Conservation (phyloP, 805 yeast species). For the Brettanomyces custersianus region DNA sequence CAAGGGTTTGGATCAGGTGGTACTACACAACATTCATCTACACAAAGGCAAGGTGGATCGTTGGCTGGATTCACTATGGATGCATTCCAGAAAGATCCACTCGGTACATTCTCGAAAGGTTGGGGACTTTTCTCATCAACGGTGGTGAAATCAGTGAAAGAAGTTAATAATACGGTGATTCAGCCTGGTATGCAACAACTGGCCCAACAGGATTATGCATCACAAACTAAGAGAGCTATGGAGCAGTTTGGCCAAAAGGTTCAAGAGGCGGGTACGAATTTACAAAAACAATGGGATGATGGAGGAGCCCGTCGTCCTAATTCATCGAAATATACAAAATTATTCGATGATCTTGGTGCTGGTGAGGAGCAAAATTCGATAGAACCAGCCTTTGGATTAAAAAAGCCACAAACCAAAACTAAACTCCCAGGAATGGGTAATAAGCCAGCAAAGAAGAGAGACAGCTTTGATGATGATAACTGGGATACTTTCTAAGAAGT, state of each 20-base stretch:
- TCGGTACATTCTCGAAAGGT: constrained; percentile 85
- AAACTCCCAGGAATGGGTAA: constrained; percentile 42
- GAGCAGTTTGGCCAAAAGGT: constrained; percentile 92
- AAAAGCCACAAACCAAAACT: constrained; percentile 51
- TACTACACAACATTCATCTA: constrained; percentile 24
- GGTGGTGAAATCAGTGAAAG: constrained; percentile 72
- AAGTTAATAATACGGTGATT: constrained; percentile 80
- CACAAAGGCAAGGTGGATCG: constrained; percentile 26
- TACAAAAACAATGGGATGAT: constrained; percentile 44
- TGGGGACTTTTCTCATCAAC: constrained; percentile 91
- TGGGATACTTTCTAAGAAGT: constrained; percentile 57
- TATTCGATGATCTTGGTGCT: constrained; percentile 47
- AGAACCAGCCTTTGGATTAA: constrained; percentile 59
- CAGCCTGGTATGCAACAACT: constrained; percentile 85
- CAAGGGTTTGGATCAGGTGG: constrained; percentile 88
- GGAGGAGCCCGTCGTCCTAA: constrained; percentile 34
- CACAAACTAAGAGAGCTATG: constrained; percentile 86
- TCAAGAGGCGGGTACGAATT: constrained; percentile 76
- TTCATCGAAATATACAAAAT: constrained; percentile 40
- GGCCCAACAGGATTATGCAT: constrained; percentile 68
- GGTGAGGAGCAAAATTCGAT: constrained; percentile 30
- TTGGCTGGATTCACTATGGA: constrained; percentile 54
- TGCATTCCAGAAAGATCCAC: constrained; percentile 71
- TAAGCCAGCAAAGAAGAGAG: constrained; percentile 19
- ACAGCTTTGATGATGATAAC: constrained; percentile 40